A percentile compares a stretch with the other conserved stretches of the same genome.
These are phyloP conservation scores for Atkinsonella hypoxylon DNA, from an alignment of 2,329 filamentous ascomycete species.

Conservation along the genomic window DNA sequence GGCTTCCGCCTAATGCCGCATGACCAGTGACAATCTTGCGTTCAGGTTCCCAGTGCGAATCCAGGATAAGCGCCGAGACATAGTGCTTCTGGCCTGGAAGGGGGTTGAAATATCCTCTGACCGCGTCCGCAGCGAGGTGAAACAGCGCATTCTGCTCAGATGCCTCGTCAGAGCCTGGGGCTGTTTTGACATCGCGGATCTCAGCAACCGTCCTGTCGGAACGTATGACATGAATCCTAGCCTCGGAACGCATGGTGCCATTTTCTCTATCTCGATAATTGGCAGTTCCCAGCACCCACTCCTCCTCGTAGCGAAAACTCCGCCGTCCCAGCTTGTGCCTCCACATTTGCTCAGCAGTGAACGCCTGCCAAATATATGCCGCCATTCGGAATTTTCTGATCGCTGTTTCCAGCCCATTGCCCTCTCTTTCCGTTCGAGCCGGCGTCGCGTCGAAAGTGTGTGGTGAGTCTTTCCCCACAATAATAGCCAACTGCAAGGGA, in stretches of 20 bases:
- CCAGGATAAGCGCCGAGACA: conserved; percentile 75
- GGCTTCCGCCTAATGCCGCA: conserved; percentile 66
- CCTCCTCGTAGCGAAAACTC: conserved; percentile 84
- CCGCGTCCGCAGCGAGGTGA: conserved; percentile 62
- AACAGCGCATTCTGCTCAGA: conserved; percentile 64
- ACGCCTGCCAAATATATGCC: conserved; percentile 93
- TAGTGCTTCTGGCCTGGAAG: conserved; percentile 72
- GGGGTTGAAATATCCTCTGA: conserved; percentile 65
- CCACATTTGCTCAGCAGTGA: conserved; percentile 93
- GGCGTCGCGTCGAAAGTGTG: conserved; percentile 75
- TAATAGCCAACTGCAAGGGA: conserved; percentile 77
- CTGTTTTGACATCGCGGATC: conserved; percentile 63
- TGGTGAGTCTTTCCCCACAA: conserved; percentile 79
- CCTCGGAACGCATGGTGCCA: conserved; percentile 75
- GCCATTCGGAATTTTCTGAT: conserved; percentile 89
- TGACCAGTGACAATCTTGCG: conserved; percentile 64
- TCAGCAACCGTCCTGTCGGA: conserved; percentile 76
- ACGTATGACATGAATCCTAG: conserved; percentile 77
- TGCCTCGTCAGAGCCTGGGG: conserved; percentile 63
- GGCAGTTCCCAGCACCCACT: conserved; percentile 78
- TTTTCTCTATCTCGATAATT: conserved; percentile 61
- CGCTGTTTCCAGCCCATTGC: conserved; percentile 68
- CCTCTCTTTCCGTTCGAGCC: conserved; percentile 63
- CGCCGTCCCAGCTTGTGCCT: conserved; percentile 77
- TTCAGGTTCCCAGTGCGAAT: conserved; percentile 74